These are phyloP conservation scores for Zopfia rhizophila DNA, from an alignment of 2,329 filamentous ascomycete genomes.

Conservation along the genomic window DNA sequence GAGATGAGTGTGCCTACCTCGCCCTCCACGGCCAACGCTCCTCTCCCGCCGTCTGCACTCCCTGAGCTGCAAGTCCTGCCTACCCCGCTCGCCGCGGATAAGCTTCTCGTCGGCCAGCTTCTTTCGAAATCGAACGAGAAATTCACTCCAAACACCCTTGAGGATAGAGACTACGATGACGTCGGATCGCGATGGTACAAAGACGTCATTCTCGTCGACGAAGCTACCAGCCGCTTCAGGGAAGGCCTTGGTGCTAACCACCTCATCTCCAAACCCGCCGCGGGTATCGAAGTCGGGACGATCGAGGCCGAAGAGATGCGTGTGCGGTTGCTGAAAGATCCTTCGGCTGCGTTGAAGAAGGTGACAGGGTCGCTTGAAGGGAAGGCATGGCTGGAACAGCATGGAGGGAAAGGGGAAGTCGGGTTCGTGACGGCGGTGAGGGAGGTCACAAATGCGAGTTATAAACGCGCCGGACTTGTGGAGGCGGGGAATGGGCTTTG, in stretches of 20 bases:
- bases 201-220: conserved; percentile 45
- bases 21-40: conserved; percentile 37
- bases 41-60: conserved; percentile 43
- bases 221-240: conserved; percentile 34
- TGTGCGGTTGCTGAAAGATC: conserved; percentile 46
- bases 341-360: conserved; percentile 37
- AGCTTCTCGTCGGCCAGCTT: conserved; percentile 44
- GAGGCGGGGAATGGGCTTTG: conserved; percentile 40
- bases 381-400: conserved; percentile 38
- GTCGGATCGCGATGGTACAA: conserved; percentile 49
- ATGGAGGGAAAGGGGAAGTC: conserved; percentile 32
- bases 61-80: conserved; percentile 46
- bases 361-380: conserved; percentile 36
- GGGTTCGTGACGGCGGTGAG: conserved; percentile 46
- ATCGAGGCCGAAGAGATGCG: conserved; percentile 47
- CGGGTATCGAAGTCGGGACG: conserved; percentile 42
- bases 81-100: conserved; percentile 35
- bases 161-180: conserved; percentile 49
- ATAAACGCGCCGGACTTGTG: conserved; percentile 45
- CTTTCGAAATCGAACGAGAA: conserved; percentile 41
- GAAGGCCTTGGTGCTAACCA: conserved; percentile 44
- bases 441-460: conserved; percentile 46
- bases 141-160: conserved; percentile 36
- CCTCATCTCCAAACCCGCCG: conserved; percentile 39
- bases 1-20: too few relatives aligned